Evolutionary conservation across 306 rosid species (phyloP).

Genomic region (Arachis stenosperma): DNA sequence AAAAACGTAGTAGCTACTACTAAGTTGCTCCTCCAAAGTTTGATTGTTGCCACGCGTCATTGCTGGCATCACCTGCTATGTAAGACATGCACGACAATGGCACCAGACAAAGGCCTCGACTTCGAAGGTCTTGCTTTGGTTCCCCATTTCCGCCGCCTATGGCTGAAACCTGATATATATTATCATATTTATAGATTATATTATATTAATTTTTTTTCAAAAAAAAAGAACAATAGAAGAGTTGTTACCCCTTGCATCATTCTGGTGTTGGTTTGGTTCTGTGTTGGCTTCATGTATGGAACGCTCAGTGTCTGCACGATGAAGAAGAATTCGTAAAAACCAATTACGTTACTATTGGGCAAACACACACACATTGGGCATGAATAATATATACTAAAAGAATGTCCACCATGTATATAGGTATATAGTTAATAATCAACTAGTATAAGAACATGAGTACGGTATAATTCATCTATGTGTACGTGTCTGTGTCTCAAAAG

Average conservation of each 20-base stretch:
- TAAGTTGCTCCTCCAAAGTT: constrained; percentile 56
- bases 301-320: constrained; percentile 80
- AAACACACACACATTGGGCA: no score
- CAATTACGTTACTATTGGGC: background rate
- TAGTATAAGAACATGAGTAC: background rate
- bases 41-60: constrained; percentile 57
- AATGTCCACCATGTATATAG: no score
- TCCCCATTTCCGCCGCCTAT: constrained; percentile 48
- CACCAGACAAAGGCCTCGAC: constrained; percentile 85
- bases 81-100: constrained; percentile 86
- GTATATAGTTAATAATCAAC: no score
- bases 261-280: constrained; percentile 47
- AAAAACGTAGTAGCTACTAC: background rate
- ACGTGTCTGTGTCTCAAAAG: background rate
- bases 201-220: no score
- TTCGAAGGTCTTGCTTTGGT: constrained; percentile 60
- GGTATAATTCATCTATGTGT: background rate
- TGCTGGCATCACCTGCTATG: constrained; percentile 53
- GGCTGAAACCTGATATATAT: constrained; percentile 45
- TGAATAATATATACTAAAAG: no score
- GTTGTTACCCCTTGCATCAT: constrained; percentile 61
- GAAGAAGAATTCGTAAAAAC: constrained; percentile 6
- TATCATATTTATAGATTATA: no score
- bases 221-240: no score
- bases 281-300: constrained; percentile 79